These are phyloP conservation scores for Globisporangium uncinulatum DNA, from an alignment of 352 stramenopile species.

Conservation along the genomic window DNA sequence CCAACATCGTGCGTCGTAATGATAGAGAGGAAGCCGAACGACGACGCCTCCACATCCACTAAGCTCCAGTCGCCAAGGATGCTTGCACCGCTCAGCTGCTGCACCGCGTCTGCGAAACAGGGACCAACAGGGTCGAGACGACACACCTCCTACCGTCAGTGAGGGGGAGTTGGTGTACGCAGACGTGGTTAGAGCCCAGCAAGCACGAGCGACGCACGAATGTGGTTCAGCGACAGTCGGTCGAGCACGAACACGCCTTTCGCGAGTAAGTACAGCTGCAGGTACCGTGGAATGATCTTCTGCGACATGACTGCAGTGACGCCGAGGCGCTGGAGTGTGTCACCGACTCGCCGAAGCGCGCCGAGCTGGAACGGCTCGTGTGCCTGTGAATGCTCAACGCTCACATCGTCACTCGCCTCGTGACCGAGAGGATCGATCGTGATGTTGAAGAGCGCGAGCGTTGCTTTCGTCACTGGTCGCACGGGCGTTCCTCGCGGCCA, in stretches of 20 bases:
- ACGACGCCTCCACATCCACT: constrained; percentile 10
- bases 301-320: constrained; percentile 45
- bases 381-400: constrained; percentile 1
- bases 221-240: constrained; percentile 38
- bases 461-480: constrained; percentile 18
- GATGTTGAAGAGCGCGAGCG: constrained; percentile 50
- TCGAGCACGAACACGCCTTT: constrained; percentile 46
- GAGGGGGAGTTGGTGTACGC: neutral
- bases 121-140: neutral
- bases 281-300: constrained; percentile 43
- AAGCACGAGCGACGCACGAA: constrained; percentile 27
- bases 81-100: constrained; percentile 42
- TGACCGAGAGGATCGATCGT: constrained; percentile 37
- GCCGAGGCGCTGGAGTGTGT: constrained; percentile 24
- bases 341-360: constrained; percentile 24
- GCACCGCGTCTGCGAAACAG: constrained; percentile 23
- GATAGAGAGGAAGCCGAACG: constrained; percentile 38
- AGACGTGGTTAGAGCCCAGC: neutral
- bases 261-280: constrained; percentile 30
- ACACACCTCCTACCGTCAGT: neutral
- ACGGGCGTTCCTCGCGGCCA: constrained; percentile 20
- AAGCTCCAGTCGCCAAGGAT: constrained; percentile 44
- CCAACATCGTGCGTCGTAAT: constrained; percentile 27
- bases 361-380: constrained; percentile 19
- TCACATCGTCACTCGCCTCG: constrained; percentile 1